Percentiles rank a stretch among this genome's conserved stretches.
Evolutionary conservation across 352 stramenopile genomes (phyloP).

Genomic region (Phytopythium oedochilum): DNA sequence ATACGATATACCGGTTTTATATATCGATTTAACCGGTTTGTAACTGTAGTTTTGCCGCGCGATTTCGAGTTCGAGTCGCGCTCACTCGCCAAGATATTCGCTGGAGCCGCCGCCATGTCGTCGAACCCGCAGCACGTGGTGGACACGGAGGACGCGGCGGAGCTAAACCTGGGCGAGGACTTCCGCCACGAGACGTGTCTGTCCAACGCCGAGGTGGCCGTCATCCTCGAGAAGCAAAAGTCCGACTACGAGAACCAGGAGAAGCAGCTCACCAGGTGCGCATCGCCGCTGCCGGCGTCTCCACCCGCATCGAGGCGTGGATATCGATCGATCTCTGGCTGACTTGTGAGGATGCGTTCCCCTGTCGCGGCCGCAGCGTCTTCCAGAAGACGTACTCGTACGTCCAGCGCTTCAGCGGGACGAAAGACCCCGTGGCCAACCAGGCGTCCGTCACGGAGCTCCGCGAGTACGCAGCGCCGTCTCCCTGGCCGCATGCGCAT

Average conservation of each 20-base stretch:
- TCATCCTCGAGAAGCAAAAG: slow-evolving; percentile 90
- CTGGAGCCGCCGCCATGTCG: slow-evolving; percentile 34
- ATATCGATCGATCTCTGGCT: too few relatives aligned
- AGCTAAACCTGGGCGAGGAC: slow-evolving; percentile 86
- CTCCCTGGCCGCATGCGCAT: neutral
- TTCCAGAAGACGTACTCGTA: slow-evolving; percentile 92
- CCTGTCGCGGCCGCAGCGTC: too few relatives aligned
- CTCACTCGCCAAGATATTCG: too few relatives aligned
- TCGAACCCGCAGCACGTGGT: slow-evolving; percentile 84
- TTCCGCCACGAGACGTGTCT: slow-evolving; percentile 88
- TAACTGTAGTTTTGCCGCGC: too few relatives aligned
- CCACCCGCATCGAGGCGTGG: too few relatives aligned
- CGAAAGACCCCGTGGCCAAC: slow-evolving; percentile 89
- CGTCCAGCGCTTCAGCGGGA: slow-evolving; percentile 88
- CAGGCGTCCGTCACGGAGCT: slow-evolving; percentile 87
- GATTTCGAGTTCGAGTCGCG: too few relatives aligned
- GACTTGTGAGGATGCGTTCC: too few relatives aligned
- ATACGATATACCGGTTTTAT: neutral
- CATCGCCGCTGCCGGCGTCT: neutral
- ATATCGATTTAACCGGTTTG: too few relatives aligned
- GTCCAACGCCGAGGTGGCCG: slow-evolving; percentile 86
- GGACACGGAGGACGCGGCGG: slow-evolving; percentile 87
- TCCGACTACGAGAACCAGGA: slow-evolving; percentile 89
- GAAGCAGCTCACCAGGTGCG: slow-evolving; percentile 83
- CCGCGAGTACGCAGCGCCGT: slow-evolving; percentile 54